Percentiles rank a stretch among this genome's conserved stretches.
phyloP scores from a whole-genome alignment of 78 protist species.

The Cavenderia fasciculata region DNA sequence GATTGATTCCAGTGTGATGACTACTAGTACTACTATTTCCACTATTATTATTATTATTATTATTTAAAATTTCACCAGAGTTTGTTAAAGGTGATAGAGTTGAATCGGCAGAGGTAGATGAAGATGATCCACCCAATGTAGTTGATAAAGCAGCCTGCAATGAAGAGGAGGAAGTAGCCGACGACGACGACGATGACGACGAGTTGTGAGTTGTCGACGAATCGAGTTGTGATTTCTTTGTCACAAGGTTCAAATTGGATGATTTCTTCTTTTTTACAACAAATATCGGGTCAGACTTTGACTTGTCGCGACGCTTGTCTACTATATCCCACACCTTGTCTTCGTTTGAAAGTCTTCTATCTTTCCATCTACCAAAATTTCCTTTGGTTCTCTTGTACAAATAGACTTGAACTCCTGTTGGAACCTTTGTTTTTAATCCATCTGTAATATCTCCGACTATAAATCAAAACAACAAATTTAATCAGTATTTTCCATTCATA shows the following conservation, averaged over 20 bases:
- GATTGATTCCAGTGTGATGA: neutral
- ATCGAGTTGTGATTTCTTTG: too few species aligned
- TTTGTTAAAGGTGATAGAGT: slow-evolving; percentile 33
- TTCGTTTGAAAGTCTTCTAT: slow-evolving; percentile 77
- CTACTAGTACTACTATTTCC: neutral
- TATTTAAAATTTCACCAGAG: slow-evolving; percentile 67
- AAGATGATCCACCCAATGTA: too few species aligned
- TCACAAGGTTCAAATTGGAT: slow-evolving; percentile 1
- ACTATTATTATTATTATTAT: slow-evolving; percentile 15
- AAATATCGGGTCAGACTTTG: slow-evolving; percentile 53
- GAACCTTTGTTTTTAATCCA: slow-evolving; percentile 48
- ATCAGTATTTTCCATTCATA: neutral
- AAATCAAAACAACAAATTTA: neutral
- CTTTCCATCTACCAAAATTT: slow-evolving; percentile 65
- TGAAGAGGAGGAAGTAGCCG: too few species aligned
- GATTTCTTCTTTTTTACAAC: slow-evolving; percentile 63
- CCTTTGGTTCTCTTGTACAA: slow-evolving; percentile 73
- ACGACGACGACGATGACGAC: neutral
- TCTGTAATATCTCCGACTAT: slow-evolving; percentile 58
- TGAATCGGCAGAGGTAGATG: too few species aligned
- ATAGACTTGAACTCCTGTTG: slow-evolving; percentile 41
- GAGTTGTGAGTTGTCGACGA: too few species aligned
- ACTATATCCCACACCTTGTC: slow-evolving; percentile 73
- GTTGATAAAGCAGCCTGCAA: too few species aligned
- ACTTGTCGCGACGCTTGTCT: slow-evolving; percentile 45